These are phyloP conservation scores for Cymbopogon citratus DNA, from an alignment of 176 grass and related monocot species.

Conservation along the genomic window DNA sequence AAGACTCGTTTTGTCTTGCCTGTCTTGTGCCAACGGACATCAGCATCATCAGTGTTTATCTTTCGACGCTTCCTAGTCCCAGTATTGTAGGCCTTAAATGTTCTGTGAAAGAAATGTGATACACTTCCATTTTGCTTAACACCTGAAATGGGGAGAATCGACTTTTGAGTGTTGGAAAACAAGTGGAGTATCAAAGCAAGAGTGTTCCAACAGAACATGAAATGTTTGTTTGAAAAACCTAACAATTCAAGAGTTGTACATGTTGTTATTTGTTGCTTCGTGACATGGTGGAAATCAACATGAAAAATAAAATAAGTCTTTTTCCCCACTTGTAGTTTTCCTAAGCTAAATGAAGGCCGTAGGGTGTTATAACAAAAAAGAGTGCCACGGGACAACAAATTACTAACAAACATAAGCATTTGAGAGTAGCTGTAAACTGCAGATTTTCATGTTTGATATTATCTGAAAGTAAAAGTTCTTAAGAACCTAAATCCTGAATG, in stretches of 20 bases:
- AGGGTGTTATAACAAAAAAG: not conserved
- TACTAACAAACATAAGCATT: not conserved
- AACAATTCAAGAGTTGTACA: not conserved
- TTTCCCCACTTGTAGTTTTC: not conserved
- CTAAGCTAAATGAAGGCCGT: not conserved
- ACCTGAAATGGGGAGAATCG: constrained; percentile 38
- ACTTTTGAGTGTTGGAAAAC: not conserved
- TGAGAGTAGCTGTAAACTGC: not conserved
- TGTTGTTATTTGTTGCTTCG: not conserved
- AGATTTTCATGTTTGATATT: not conserved
- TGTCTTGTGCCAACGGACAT: constrained; percentile 98
- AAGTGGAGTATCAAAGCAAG: not conserved
- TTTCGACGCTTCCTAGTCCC: constrained; percentile 88
- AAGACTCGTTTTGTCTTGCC: constrained; percentile 88
- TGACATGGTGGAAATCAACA: constrained; percentile 3
- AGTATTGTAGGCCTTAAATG: constrained; percentile 93
- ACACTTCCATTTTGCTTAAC: constrained; percentile 87
- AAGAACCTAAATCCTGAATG: constrained; percentile 1
- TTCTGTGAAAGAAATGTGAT: constrained; percentile 93
- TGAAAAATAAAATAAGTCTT: not conserved
- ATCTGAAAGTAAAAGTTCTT: not conserved
- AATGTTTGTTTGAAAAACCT: not conserved
- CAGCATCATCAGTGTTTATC: constrained; percentile 61
- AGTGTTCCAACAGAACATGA: constrained; percentile 3
- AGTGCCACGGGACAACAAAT: not conserved